Percentiles rank a stretch among this genome's conserved stretches.
Conservation (phyloP, 73 alveolate genomes). For the Paramecium sonneborni region DNA sequence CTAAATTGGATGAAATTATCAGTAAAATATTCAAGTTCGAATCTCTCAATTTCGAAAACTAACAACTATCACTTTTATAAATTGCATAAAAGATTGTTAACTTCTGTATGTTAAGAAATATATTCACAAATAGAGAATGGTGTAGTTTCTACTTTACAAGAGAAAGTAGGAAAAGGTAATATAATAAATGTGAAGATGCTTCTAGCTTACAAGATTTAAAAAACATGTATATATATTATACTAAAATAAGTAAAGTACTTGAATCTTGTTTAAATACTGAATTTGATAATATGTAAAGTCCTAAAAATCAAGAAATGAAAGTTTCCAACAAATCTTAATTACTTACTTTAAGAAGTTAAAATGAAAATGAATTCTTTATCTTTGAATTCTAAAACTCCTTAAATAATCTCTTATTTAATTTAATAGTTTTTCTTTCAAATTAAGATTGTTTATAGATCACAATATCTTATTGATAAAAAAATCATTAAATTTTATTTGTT, state of each 20-base stretch:
- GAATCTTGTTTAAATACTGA: neutral
- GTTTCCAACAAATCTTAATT: no score
- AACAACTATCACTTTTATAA: neutral
- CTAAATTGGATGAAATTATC: slow-evolving; percentile 37
- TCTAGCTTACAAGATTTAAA: neutral
- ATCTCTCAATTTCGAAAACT: neutral
- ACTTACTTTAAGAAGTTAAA: no score
- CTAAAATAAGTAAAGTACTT: slow-evolving; percentile 22
- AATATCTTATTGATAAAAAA: no score
- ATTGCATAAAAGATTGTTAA: slow-evolving; percentile 4
- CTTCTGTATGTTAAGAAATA: neutral
- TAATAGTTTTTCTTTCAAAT: no score
- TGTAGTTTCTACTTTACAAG: neutral
- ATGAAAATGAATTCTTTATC: no score
- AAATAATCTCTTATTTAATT: no score
- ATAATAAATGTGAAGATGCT: slow-evolving; percentile 40
- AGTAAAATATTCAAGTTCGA: neutral
- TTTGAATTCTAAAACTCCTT: no score
- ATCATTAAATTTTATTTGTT: no score
- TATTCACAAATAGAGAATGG: neutral
- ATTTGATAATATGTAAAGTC: no score
- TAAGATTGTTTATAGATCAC: no score
- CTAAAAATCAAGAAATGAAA: no score
- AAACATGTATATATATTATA: neutral
- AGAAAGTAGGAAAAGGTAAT: slow-evolving; percentile 25